phyloP scores from a whole-genome alignment of 225 moss, liverwort and hornwort species.

The Sphagnum tenellum region DNA sequence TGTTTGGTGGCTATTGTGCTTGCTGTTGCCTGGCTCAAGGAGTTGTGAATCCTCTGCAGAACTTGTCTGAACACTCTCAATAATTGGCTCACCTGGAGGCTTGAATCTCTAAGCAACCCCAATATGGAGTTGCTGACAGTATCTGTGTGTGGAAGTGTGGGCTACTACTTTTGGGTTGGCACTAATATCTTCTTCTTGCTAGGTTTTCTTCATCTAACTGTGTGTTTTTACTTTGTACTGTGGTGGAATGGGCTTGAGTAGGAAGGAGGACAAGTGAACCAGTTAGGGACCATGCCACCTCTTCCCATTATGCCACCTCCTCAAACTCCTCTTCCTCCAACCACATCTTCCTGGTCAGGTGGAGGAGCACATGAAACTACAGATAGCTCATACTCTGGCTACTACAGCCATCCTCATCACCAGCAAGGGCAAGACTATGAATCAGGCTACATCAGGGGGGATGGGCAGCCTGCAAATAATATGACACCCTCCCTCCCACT shows the following conservation, averaged over 20 bases:
- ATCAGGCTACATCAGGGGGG: slow-evolving; percentile 48
- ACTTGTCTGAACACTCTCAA: too few relatives aligned
- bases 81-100: too few relatives aligned
- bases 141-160: not conserved
- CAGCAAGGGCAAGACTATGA: slow-evolving; percentile 63
- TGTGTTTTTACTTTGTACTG: slow-evolving; percentile 29
- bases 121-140: not conserved
- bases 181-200: not conserved
- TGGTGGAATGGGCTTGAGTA: slow-evolving; percentile 38
- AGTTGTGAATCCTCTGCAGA: too few relatives aligned
- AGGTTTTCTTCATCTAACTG: slow-evolving; percentile 13
- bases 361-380: slow-evolving; percentile 32
- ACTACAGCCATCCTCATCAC: slow-evolving; percentile 40
- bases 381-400: slow-evolving; percentile 50
- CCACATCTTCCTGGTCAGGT: slow-evolving; percentile 50
- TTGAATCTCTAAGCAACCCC: too few relatives aligned
- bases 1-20: too few relatives aligned
- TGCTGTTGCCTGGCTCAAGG: too few relatives aligned
- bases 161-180: not conserved
- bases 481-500: slow-evolving; percentile 25
- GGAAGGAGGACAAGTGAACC: slow-evolving; percentile 56
- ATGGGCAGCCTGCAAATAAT: slow-evolving; percentile 30
- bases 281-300: slow-evolving; percentile 56
- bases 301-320: slow-evolving; percentile 86
- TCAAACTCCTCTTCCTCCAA: slow-evolving; percentile 77